These are phyloP conservation scores for Vararia minispora DNA, from an alignment of 768 basidiomycete genomes.

Conservation along the genomic window DNA sequence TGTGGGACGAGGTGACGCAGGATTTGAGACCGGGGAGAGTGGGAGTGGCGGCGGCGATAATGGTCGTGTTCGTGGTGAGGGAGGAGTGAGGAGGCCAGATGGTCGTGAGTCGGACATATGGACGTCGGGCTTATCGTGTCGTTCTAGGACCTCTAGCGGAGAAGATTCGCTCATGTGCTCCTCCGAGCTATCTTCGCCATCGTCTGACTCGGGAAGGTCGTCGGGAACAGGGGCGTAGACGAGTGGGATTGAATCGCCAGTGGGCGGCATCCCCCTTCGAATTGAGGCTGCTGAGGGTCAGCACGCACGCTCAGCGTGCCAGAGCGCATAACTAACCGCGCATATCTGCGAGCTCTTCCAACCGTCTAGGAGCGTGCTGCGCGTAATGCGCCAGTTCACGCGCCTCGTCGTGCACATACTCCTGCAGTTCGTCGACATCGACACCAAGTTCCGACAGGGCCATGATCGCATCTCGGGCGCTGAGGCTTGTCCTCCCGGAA, in stretches of 20 bases:
- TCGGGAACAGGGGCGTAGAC: conserved; percentile 24
- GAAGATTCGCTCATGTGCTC: conserved; percentile 6
- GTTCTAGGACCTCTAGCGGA: conserved; percentile 6
- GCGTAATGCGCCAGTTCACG: conserved; percentile 61
- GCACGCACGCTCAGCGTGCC: no score
- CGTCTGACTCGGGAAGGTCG: conserved; percentile 6
- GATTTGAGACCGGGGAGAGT: conserved; percentile 47
- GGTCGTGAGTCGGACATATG: no score
- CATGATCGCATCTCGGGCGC: conserved; percentile 45
- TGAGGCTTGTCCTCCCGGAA: conserved; percentile 51
- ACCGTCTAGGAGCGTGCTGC: conserved; percentile 46
- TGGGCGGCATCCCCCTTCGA: conserved; percentile 44
- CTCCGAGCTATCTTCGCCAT: conserved; percentile 7
- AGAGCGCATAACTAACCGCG: conserved; percentile 51
- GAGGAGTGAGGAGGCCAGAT: conserved; percentile 5
- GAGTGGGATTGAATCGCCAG: conserved; percentile 45
- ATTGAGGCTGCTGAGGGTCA: conserved; percentile 40
- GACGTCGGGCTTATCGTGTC: no score
- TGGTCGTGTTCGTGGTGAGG: conserved; percentile 13
- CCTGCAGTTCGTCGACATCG: conserved; percentile 53
- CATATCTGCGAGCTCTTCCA: conserved; percentile 66
- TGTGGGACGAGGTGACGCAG: conserved; percentile 41
- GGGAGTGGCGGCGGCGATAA: conserved; percentile 33
- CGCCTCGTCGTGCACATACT: conserved; percentile 57
- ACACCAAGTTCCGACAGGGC: conserved; percentile 73